Conservation (phyloP, 2,329 filamentous ascomycete genomes). For the Berkeleyomyces basicola region DNA sequence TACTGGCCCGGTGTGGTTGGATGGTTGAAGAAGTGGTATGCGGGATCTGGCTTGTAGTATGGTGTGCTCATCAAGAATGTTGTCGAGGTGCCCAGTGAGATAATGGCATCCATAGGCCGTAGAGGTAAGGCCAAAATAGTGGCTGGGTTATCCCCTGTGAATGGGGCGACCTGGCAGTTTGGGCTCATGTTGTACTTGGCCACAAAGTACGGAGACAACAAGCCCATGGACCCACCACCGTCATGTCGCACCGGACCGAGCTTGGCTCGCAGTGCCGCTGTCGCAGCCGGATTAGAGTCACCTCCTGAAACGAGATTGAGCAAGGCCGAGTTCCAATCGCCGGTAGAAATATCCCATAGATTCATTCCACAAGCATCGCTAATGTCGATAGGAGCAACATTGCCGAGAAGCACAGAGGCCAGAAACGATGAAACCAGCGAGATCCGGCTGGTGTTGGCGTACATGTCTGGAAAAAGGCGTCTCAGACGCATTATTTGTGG, state of each 20-base stretch:
- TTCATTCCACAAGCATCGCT: constrained; percentile 95
- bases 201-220: constrained; percentile 64
- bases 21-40: constrained; percentile 97
- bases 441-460: constrained; percentile 65
- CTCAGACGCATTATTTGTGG: constrained; percentile 86
- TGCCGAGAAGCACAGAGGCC: constrained; percentile 74
- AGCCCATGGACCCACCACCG: constrained; percentile 63
- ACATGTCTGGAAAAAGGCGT: constrained; percentile 63
- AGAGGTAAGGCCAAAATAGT: constrained; percentile 87
- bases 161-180: constrained; percentile 64
- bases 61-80: constrained; percentile 96
- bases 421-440: constrained; percentile 92
- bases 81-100: constrained; percentile 84
- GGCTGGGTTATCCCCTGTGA: constrained; percentile 90
- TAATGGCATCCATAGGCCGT: constrained; percentile 77
- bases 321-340: constrained; percentile 57
- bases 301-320: constrained; percentile 56
- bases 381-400: constrained; percentile 78
- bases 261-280: constrained; percentile 51
- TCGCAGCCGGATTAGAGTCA: constrained; percentile 32
- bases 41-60: constrained; percentile 74
- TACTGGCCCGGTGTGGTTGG: constrained; percentile 78
- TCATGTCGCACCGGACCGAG: constrained; percentile 67
- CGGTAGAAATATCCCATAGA: constrained; percentile 71
- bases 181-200: constrained; percentile 58